These are phyloP conservation scores for Artemisia annua DNA, from an alignment of 129 eudicot species.

Conservation along the genomic window DNA sequence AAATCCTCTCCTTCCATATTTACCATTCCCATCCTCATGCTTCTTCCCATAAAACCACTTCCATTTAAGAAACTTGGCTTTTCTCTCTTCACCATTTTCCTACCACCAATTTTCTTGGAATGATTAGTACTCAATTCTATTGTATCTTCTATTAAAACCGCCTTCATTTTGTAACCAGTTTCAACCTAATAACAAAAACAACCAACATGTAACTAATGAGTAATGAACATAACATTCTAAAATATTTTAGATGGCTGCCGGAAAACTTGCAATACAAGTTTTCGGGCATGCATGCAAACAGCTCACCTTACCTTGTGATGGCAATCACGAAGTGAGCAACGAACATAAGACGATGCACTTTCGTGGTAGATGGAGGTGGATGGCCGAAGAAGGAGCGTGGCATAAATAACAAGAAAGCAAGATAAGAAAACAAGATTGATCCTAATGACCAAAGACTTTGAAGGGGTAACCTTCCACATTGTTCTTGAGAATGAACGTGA, in stretches of 20 bases:
- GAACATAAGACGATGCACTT: conserved; percentile 42
- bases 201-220: neutral
- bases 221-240: neutral
- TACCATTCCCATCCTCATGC: conserved; percentile 61
- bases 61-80: conserved; percentile 62
- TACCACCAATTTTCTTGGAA: conserved; percentile 14
- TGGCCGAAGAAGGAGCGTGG: conserved; percentile 68
- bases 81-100: conserved; percentile 43
- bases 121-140: conserved; percentile 31
- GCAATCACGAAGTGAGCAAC: conserved; percentile 71
- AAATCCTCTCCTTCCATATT: conserved; percentile 83
- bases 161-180: conserved; percentile 56
- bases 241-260: neutral
- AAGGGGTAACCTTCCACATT: conserved; percentile 54
- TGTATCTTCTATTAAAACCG: conserved; percentile 38
- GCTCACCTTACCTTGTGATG: conserved; percentile 99
- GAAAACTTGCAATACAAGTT: conserved; percentile 14
- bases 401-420: conserved; percentile 57
- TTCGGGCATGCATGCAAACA: conserved; percentile 14
- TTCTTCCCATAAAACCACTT: conserved; percentile 33
- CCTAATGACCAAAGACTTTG: conserved; percentile 63
- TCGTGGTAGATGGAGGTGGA: conserved; percentile 48
- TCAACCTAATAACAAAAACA: conserved; percentile 41
- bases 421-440: conserved; percentile 63
- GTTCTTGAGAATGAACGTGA: conserved; percentile 15